A percentile compares a stretch with the other conserved stretches of the same genome.
Conservation (phyloP, 805 yeast species). For the Kuraishia borneana region DNA sequence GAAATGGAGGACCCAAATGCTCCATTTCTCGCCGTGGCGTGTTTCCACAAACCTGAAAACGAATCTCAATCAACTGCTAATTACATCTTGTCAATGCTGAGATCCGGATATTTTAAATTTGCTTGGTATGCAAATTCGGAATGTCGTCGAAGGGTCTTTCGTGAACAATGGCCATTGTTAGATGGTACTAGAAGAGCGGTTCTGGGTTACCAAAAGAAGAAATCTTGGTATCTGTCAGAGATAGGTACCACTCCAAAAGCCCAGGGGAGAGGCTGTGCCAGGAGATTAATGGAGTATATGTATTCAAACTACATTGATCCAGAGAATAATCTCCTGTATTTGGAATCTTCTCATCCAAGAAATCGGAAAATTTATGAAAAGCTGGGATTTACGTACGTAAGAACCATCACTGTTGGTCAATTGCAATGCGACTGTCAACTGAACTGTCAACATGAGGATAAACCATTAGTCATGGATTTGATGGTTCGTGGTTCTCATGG, state of each 20-base stretch:
- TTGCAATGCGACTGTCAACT: conserved; percentile 10
- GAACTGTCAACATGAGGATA: neutral
- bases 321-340: conserved; percentile 25
- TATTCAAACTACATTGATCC: conserved; percentile 31
- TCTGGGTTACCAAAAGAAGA: conserved; percentile 20
- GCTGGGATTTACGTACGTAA: conserved; percentile 34
- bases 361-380: conserved; percentile 42
- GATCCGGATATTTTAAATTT: conserved; percentile 20
- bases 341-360: conserved; percentile 46
- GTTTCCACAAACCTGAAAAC: conserved; percentile 28
- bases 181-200: conserved; percentile 30
- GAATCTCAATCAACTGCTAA: conserved; percentile 21
- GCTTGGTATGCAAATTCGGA: conserved; percentile 24
- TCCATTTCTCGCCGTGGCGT: conserved; percentile 43
- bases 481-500: conserved; percentile 28
- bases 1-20: conserved; percentile 22
- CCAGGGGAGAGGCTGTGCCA: conserved; percentile 49
- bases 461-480: conserved; percentile 21
- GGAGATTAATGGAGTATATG: conserved; percentile 37
- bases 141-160: conserved; percentile 37
- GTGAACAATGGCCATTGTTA: conserved; percentile 37
- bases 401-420: conserved; percentile 22
- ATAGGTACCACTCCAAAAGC: conserved; percentile 47
- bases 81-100: conserved; percentile 20
- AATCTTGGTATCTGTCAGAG: conserved; percentile 47